Percentiles rank a stretch among this genome's conserved stretches.
phyloP scores from a whole-genome alignment of 2,329 filamentous ascomycete genomes.

The Scedosporium apiospermum region DNA sequence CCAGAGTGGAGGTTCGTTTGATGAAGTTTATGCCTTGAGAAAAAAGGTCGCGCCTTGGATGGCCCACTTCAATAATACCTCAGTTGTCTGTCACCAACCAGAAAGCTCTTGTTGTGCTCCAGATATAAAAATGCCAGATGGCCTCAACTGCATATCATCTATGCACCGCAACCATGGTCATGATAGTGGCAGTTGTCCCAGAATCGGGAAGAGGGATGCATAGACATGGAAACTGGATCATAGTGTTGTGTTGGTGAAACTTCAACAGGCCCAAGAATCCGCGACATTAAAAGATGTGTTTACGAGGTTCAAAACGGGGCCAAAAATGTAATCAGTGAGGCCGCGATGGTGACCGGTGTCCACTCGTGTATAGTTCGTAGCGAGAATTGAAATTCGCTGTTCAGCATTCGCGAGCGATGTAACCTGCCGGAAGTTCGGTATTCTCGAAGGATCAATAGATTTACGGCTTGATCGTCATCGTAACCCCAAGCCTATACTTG shows the following conservation, averaged over 20 bases:
- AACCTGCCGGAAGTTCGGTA: background rate
- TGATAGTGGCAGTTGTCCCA: too few species aligned
- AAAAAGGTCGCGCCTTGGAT: background rate
- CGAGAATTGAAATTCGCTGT: background rate
- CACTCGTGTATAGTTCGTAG: background rate
- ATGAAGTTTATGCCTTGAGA: background rate
- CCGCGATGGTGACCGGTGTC: too few species aligned
- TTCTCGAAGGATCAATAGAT: background rate
- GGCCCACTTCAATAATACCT: background rate
- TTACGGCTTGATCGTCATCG: background rate
- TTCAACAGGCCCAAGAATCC: too few species aligned
- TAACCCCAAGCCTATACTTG: background rate
- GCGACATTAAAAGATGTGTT: too few species aligned
- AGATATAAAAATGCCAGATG: background rate
- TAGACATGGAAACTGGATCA: background rate
- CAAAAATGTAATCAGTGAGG: too few species aligned
- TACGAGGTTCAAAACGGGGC: too few species aligned
- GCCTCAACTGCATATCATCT: background rate
- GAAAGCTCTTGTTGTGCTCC: background rate
- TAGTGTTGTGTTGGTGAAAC: too few species aligned
- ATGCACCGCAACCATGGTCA: background rate
- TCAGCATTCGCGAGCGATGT: background rate
- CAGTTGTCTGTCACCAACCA: background rate
- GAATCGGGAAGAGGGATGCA: background rate
- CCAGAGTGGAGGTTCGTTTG: background rate